Evolutionary conservation across 768 basidiomycete species (phyloP).

Genomic region (Suillus clintonianus): DNA sequence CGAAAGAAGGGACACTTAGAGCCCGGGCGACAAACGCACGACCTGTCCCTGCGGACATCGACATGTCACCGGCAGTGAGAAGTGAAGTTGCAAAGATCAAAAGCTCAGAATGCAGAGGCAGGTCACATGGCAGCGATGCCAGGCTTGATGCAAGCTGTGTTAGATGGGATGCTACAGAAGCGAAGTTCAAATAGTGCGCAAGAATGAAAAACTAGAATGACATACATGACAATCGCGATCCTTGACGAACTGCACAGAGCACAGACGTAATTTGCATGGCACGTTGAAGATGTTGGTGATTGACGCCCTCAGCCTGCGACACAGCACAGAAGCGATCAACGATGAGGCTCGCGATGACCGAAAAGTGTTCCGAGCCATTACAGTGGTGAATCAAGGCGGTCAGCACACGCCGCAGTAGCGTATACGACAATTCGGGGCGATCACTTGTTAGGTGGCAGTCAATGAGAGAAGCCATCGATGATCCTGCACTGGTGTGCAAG

Average conservation of each 20-base stretch:
- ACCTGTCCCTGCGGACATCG: constrained; percentile 38
- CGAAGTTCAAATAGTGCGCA: constrained; percentile 1
- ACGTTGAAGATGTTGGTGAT: constrained; percentile 46
- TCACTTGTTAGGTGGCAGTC: constrained; percentile 49
- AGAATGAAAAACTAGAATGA: constrained; percentile 8
- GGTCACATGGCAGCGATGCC: constrained; percentile 25
- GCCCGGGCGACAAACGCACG: constrained; percentile 46
- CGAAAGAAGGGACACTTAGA: constrained; percentile 39
- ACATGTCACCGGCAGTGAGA: constrained; percentile 45
- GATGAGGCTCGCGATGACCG: constrained; percentile 55
- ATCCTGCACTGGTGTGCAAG: constrained; percentile 72
- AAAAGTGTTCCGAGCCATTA: constrained; percentile 66
- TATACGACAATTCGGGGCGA: constrained; percentile 45
- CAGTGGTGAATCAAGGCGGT: constrained; percentile 87
- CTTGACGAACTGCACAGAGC: constrained; percentile 65
- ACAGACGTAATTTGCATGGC: constrained; percentile 59
- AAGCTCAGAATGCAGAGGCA: constrained; percentile 30
- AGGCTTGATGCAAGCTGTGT: constrained; percentile 35
- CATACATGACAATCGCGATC: constrained; percentile 66
- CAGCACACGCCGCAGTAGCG: constrained; percentile 67
- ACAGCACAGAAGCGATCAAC: constrained; percentile 38
- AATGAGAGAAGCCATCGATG: constrained; percentile 62
- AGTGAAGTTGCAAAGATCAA: constrained; percentile 36
- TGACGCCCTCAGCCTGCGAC: constrained; percentile 5
- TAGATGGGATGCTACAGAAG: constrained; percentile 36